Evolutionary conservation across 192 early-diverging fungal species (phyloP).

Genomic region (Physocladia obscura): DNA sequence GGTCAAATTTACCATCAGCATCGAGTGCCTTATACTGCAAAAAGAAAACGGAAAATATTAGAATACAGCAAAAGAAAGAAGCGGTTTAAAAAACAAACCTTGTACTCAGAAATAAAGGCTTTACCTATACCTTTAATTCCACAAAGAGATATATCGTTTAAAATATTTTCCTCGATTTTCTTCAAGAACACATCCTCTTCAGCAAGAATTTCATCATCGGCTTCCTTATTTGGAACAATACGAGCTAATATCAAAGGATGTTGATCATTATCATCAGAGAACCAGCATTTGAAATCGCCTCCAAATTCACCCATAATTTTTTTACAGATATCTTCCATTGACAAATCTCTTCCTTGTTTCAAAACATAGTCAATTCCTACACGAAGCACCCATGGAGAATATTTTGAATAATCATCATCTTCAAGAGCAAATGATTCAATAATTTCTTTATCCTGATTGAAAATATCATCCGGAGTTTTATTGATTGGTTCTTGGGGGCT

Average conservation of each 20-base stretch:
- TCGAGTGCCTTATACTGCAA: conserved; percentile 26
- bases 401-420: conserved; percentile 57
- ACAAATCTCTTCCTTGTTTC: conserved; percentile 87
- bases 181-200: conserved; percentile 90
- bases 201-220: conserved; percentile 66
- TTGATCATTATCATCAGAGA: conserved; percentile 87
- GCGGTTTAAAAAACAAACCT: conserved; percentile 9
- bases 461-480: conserved; percentile 57
- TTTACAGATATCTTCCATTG: conserved; percentile 79
- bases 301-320: conserved; percentile 80
- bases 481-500: conserved; percentile 59
- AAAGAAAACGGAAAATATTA: neutral
- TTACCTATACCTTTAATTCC: conserved; percentile 84
- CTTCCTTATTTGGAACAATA: conserved; percentile 71
- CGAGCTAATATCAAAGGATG: conserved; percentile 86
- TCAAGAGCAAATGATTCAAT: conserved; percentile 83
- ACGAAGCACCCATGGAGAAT: conserved; percentile 61
- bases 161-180: conserved; percentile 81
- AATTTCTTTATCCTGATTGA: conserved; percentile 87
- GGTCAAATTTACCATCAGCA: conserved; percentile 26
- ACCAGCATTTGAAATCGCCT: conserved; percentile 72
- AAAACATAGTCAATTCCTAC: conserved; percentile 59
- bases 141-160: conserved; percentile 81
- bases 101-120: conserved; percentile 70
- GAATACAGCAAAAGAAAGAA: neutral